Percentiles rank a stretch among this genome's conserved stretches.
phyloP scores from a whole-genome alignment of 306 rosid genomes.

The Ceratonia siliqua region DNA sequence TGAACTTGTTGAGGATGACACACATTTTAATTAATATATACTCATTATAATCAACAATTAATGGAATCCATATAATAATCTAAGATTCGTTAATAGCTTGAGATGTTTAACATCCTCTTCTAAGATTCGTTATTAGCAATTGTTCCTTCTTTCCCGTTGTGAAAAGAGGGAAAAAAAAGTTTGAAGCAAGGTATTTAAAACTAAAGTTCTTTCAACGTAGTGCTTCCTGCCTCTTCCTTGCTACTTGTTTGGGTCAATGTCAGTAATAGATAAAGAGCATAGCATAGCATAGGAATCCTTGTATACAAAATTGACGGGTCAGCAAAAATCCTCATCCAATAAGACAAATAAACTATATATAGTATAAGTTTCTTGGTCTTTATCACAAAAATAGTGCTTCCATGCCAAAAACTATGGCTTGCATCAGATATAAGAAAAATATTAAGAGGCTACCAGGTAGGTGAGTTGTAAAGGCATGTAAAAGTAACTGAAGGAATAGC shows the following conservation, averaged over 20 bases:
- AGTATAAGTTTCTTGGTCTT: background rate
- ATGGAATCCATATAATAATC: background rate
- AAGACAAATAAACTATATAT: slow-evolving; percentile 23
- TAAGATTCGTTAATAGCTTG: background rate
- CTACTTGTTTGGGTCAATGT: background rate
- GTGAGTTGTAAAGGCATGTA: slow-evolving; percentile 34
- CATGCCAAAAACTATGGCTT: background rate
- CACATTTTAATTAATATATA: background rate
- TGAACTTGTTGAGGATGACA: background rate
- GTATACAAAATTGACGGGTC: background rate
- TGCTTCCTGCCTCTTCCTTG: background rate
- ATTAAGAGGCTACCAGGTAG: background rate
- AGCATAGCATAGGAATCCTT: background rate
- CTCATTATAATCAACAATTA: background rate
- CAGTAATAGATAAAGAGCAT: background rate
- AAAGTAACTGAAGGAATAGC: background rate
- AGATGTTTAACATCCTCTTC: background rate
- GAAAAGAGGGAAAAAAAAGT: background rate
- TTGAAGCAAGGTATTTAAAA: background rate
- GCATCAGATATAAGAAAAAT: background rate
- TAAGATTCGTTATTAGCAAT: background rate
- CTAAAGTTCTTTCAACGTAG: background rate
- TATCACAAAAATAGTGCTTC: background rate
- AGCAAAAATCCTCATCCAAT: slow-evolving; percentile 26
- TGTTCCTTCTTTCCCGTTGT: background rate